Percentiles rank a stretch among this genome's conserved stretches.
Conservation (phyloP, 78 protist genomes). For the Bodo saltans region DNA sequence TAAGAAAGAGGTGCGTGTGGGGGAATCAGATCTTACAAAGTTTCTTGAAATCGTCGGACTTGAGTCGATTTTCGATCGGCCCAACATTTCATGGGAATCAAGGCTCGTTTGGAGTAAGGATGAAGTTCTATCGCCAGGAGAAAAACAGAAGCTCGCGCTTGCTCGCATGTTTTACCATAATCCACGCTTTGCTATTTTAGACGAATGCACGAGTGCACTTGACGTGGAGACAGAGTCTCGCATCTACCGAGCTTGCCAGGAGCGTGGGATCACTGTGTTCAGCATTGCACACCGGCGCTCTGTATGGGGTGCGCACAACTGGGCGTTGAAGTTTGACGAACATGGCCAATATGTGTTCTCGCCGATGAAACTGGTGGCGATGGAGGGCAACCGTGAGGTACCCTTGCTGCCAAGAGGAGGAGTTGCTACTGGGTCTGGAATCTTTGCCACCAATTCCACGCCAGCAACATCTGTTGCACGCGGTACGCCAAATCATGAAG, state of each 20-base stretch:
- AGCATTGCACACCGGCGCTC: slow-evolving; percentile 26
- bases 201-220: slow-evolving; percentile 76
- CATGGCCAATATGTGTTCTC: background rate
- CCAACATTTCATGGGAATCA: background rate
- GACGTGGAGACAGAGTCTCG: slow-evolving; percentile 41
- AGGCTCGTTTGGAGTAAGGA: background rate
- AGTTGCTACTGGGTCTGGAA: too few relatives aligned
- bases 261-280: slow-evolving; percentile 19
- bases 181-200: slow-evolving; percentile 78
- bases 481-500: too few relatives aligned
- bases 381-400: too few relatives aligned
- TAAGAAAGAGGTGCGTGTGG: background rate
- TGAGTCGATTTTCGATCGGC: background rate
- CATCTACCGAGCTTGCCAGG: slow-evolving; percentile 24
- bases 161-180: slow-evolving; percentile 75
- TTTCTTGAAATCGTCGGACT: background rate
- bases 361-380: too few relatives aligned
- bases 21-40: background rate
- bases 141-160: slow-evolving; percentile 78
- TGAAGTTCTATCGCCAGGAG: slow-evolving; percentile 45
- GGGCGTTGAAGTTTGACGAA: slow-evolving; percentile 22
- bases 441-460: too few relatives aligned
- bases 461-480: too few relatives aligned
- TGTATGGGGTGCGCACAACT: background rate
- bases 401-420: too few relatives aligned